Evolutionary conservation across 2,329 filamentous ascomycete species (phyloP), one percentile per base, ranked within the genome.

Genomic region (Byssochlamys sp.): DNA sequence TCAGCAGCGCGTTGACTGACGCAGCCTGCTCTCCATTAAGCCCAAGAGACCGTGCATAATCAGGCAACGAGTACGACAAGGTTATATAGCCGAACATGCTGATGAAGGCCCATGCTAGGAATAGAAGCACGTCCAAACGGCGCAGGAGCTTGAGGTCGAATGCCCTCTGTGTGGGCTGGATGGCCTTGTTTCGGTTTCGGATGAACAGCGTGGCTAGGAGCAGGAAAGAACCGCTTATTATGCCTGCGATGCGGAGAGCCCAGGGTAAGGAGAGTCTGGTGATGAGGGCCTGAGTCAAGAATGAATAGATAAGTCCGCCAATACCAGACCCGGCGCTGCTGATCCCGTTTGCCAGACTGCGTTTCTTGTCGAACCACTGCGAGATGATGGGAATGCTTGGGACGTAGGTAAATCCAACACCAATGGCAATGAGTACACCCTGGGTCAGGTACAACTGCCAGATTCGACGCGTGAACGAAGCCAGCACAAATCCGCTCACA

Each of bases 41-140:
- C 0, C 76, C 76, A 14, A 79, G 73, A 9, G 70, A 76, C 9
- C 70, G 61, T 1, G 75, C 77, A 61, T 77, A 81, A 57, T 77
- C 75, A 0, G 77, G 73, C n/a, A 81, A 60, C 9, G 73, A 77
- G 62, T 73, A 79, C 1, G 80, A 64, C n/a, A 80, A 60, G 1
- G 71, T 69, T 56, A 80, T 75, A 57, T 80, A 80, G 1, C 78
- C 78, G 1, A 80, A 63, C 65, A 80, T 73, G 55, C 69, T 75
- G 19, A 75, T 65, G 58, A 80, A 78, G 6, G 68, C 48, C 48
- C 48, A 51, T 14, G 48, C 48, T 19, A 51, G 48, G 3, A 51
- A 19, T 19, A 51, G 26, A 3, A 25, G 24, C 48, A 51, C 48
- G 25, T 51, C 48, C 2, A 27, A 27, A 25, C 48, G 24, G n/a